Percentiles rank a stretch among this genome's conserved stretches.
phyloP scores from a whole-genome alignment of 2,329 filamentous ascomycete species.

The Scopulariopsis brevicaulis region DNA sequence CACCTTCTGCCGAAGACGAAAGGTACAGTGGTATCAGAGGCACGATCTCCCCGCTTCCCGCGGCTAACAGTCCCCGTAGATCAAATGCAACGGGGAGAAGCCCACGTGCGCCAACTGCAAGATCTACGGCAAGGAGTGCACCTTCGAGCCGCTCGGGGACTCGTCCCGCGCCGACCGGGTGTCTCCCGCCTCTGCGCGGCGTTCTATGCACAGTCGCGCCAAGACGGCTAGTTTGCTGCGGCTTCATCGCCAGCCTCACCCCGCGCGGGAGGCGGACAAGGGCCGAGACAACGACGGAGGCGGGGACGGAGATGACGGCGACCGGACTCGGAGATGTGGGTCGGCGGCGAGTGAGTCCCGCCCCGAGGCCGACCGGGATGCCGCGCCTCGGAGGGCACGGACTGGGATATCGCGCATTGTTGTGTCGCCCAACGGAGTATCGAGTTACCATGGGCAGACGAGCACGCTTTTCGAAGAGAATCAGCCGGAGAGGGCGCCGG shows the following conservation, averaged over 20 bases:
- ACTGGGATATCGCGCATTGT: slow-evolving; percentile 19
- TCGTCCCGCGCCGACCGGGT: slow-evolving; percentile 1
- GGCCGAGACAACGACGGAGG: neutral
- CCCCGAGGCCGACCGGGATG: neutral
- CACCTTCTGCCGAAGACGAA: slow-evolving; percentile 17
- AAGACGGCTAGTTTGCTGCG: neutral
- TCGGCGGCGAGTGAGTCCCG: neutral
- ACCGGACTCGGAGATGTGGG: neutral
- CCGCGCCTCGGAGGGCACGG: neutral
- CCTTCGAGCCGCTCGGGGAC: slow-evolving; percentile 23
- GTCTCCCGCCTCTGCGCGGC: neutral
- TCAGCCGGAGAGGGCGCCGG: slow-evolving; percentile 8
- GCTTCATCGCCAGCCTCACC: neutral
- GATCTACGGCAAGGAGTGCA: slow-evolving; percentile 29
- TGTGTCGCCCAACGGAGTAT: slow-evolving; percentile 24
- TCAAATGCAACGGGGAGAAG: slow-evolving; percentile 34
- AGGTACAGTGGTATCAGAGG: slow-evolving; percentile 11
- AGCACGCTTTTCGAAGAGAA: slow-evolving; percentile 34
- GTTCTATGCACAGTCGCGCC: neutral
- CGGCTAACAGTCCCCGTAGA: slow-evolving; percentile 17
- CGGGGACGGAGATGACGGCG: neutral
- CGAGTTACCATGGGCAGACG: slow-evolving; percentile 36
- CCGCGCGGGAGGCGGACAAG: neutral
- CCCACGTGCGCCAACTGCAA: slow-evolving; percentile 33
- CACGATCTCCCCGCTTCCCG: neutral